phyloP scores from a whole-genome alignment of 2,329 filamentous ascomycete species.

The Xylaria digitata region DNA sequence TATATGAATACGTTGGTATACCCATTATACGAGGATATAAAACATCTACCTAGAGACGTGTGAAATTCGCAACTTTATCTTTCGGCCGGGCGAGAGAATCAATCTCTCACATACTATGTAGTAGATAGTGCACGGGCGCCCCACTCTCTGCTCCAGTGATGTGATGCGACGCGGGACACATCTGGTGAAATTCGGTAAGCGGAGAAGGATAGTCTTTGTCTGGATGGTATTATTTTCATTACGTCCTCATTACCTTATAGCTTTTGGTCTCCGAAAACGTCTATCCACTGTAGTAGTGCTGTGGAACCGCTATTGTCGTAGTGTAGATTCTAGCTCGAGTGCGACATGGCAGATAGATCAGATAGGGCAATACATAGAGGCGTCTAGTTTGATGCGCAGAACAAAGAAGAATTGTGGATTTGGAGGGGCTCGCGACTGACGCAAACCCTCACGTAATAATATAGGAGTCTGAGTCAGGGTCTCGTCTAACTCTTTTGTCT shows the following conservation, averaged over 20 bases:
- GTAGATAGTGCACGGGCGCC: no score
- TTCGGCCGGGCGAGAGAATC: background rate
- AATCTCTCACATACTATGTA: no score
- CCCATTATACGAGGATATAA: background rate
- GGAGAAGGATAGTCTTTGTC: constrained; percentile 9
- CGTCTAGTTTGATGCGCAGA: background rate
- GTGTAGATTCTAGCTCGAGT: background rate
- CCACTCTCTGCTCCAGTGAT: background rate
- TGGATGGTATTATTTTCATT: constrained; percentile 41
- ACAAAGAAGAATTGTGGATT: background rate
- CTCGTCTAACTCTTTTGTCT: background rate
- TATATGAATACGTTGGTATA: no score
- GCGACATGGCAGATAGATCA: background rate
- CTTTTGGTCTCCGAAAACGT: constrained; percentile 24
- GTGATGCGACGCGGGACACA: constrained; percentile 30
- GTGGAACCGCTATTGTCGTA: constrained; percentile 20
- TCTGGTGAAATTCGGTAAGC: constrained; percentile 30
- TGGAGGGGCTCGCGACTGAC: constrained; percentile 12
- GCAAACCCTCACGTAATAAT: constrained; percentile 2
- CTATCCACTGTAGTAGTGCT: background rate
- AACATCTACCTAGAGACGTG: no score
- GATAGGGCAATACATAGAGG: background rate
- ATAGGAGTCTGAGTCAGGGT: background rate
- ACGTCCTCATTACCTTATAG: constrained; percentile 49
- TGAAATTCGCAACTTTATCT: background rate